Conservation (phyloP, 176 grass and related monocot species). For the Puya raimondii region DNA sequence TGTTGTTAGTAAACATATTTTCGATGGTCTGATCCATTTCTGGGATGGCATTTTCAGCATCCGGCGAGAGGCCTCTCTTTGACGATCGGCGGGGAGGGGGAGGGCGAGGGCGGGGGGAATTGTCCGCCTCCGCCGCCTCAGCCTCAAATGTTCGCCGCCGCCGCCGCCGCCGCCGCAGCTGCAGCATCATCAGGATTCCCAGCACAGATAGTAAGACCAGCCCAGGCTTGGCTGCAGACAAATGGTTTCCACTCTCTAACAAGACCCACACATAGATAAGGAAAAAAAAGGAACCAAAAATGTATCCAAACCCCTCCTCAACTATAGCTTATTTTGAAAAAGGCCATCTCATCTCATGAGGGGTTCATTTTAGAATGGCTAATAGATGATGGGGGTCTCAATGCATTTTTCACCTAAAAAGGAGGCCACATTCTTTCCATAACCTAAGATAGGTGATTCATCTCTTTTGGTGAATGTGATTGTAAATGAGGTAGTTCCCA, state of each 20-base stretch:
- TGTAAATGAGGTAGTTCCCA: conserved; percentile 8
- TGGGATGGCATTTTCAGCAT: conserved; percentile 22
- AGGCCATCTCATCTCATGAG: conserved; percentile 27
- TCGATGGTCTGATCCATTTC: background rate
- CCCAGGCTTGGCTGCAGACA: conserved; percentile 54
- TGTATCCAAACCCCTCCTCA: background rate
- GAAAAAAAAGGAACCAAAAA: conserved; percentile 6
- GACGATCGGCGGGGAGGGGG: conserved; percentile 29
- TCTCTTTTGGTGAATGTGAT: background rate
- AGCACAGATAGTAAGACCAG: conserved; percentile 47
- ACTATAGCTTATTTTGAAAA: conserved; percentile 13
- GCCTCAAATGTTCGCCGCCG: conserved; percentile 20
- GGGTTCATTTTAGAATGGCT: too few species aligned
- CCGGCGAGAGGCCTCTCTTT: conserved; percentile 28
- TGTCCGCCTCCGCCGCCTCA: conserved; percentile 29
- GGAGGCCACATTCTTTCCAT: background rate
- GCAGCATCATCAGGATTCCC: conserved; percentile 99
- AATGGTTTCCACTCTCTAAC: conserved; percentile 58
- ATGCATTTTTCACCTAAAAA: too few species aligned
- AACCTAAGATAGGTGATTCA: background rate
- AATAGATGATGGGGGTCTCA: too few species aligned
- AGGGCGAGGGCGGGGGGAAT: conserved; percentile 16
- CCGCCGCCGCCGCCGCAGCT: conserved; percentile 28
- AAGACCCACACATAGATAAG: background rate
- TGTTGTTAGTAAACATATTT: background rate